Percentiles rank a stretch among this genome's conserved stretches.
phyloP scores from a whole-genome alignment of 2,329 filamentous ascomycete species.

The Triangularia verruculosa region DNA sequence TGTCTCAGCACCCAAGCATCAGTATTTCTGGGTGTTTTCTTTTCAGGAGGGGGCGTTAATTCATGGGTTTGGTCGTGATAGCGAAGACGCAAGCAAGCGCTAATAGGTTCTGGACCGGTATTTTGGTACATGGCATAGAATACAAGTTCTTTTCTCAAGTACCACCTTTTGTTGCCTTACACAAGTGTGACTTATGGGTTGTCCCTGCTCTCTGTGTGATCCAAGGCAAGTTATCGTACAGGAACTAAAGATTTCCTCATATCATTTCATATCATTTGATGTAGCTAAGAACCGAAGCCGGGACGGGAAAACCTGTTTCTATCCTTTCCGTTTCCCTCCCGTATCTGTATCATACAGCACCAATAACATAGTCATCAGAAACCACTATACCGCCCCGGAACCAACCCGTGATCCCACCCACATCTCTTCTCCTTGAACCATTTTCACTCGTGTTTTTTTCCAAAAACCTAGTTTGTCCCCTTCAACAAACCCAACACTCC shows the following conservation, averaged over 20 bases:
- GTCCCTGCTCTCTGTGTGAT: too few relatives aligned
- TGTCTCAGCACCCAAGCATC: background rate
- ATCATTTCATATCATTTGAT: background rate
- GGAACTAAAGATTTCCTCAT: background rate
- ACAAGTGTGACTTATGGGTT: too few relatives aligned
- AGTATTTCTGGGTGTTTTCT: background rate
- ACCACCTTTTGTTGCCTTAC: background rate
- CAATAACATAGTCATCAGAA: background rate
- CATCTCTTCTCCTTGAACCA: background rate
- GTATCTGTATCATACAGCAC: background rate
- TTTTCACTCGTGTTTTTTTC: background rate
- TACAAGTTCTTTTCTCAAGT: background rate
- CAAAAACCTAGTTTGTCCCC: background rate
- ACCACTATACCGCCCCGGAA: background rate
- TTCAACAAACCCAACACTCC: background rate
- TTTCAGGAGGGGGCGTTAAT: background rate
- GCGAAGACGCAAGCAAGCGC: background rate
- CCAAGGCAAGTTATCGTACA: too few relatives aligned
- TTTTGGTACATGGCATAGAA: background rate
- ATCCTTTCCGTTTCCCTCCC: background rate
- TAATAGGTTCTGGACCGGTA: background rate
- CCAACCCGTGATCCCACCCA: background rate
- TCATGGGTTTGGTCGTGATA: background rate
- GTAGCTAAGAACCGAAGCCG: background rate
- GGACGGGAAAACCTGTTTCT: background rate